phyloP scores from a whole-genome alignment of 2,329 filamentous ascomycete species.

The Endoconidiophora laricicola region DNA sequence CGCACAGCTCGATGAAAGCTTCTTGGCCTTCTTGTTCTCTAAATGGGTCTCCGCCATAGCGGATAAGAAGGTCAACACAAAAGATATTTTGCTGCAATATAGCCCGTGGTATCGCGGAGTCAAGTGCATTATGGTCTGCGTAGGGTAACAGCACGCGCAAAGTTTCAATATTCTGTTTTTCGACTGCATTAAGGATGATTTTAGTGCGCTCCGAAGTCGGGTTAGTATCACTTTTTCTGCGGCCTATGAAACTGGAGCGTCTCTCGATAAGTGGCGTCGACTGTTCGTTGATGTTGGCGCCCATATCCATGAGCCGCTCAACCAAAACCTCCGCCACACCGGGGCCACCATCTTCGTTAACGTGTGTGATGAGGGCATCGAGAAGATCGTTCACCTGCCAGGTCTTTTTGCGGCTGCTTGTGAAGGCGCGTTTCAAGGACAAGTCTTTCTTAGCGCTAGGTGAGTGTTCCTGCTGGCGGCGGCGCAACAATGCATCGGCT shows the following conservation, averaged over 20 bases:
- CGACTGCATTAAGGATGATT: constrained; percentile 33
- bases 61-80: constrained; percentile 31
- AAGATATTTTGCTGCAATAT: constrained; percentile 27
- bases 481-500: constrained; percentile 38
- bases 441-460: not conserved
- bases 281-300: constrained; percentile 32
- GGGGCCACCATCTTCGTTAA: constrained; percentile 31
- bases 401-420: constrained; percentile 31
- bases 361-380: constrained; percentile 31
- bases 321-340: constrained; percentile 41
- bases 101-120: constrained; percentile 32
- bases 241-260: constrained; percentile 29
- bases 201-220: constrained; percentile 30
- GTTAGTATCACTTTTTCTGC: constrained; percentile 29
- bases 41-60: constrained; percentile 32
- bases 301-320: constrained; percentile 29
- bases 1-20: constrained; percentile 35
- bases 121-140: constrained; percentile 33
- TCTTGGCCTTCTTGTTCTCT: constrained; percentile 34
- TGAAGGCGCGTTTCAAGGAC: constrained; percentile 26
- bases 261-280: constrained; percentile 22
- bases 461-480: constrained; percentile 21
- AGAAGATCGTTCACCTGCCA: constrained; percentile 38
- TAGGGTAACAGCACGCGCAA: constrained; percentile 36
- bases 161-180: constrained; percentile 34